Evolutionary conservation across 345 rosid genomes (phyloP).

Genomic region (Aegle marmelos): DNA sequence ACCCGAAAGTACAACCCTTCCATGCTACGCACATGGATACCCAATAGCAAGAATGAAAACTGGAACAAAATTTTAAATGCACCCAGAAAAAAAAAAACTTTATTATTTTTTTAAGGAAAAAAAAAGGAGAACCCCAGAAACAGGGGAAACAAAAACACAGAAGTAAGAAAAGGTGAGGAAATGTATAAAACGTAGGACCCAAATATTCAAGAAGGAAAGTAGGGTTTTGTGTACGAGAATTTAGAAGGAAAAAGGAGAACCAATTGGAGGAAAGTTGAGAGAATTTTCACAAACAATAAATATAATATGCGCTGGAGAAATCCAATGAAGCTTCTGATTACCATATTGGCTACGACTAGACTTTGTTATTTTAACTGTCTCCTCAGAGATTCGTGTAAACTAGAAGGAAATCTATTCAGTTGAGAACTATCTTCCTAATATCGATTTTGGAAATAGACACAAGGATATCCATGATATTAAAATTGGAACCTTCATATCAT

Average conservation of each 20-base stretch:
- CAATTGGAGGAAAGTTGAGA: neutral
- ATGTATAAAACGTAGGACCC: neutral
- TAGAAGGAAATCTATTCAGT: too few relatives aligned
- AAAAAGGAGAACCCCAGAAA: neutral
- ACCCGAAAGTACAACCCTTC: neutral
- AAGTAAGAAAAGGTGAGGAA: neutral
- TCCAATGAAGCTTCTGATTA: neutral
- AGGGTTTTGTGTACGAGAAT: slow-evolving; percentile 13
- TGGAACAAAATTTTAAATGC: neutral
- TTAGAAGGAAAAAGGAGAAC: neutral
- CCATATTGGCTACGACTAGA: neutral
- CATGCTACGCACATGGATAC: neutral
- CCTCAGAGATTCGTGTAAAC: neutral
- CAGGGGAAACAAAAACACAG: neutral
- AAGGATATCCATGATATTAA: neutral
- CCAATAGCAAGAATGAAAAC: neutral
- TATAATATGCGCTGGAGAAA: neutral
- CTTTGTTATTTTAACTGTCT: neutral
- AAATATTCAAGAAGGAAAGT: neutral
- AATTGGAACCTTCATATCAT: too few relatives aligned
- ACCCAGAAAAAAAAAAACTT: too few relatives aligned
- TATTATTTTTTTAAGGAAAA: neutral
- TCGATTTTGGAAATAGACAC: neutral
- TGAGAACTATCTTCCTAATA: neutral
- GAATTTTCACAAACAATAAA: neutral